Percentiles rank a stretch among this genome's conserved stretches.
phyloP scores from a whole-genome alignment of 257 asterid genomes.

The Hygrophila difformis region DNA sequence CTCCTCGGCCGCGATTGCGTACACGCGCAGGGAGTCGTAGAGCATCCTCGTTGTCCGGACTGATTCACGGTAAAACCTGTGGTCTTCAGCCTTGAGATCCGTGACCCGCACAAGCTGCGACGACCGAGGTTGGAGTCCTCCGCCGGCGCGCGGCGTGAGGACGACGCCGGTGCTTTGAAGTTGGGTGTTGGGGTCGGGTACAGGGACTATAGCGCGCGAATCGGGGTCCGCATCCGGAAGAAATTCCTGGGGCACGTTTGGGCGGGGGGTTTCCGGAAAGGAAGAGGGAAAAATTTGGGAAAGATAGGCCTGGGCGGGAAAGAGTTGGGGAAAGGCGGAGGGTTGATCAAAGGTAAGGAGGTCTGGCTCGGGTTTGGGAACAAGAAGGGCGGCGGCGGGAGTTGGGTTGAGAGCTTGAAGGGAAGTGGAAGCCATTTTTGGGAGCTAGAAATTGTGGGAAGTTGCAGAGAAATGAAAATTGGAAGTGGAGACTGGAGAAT shows the following conservation, averaged over 20 bases:
- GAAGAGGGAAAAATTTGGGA: constrained; percentile 4
- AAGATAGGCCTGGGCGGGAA: not conserved
- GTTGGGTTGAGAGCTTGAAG: not conserved
- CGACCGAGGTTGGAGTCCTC: constrained; percentile 42
- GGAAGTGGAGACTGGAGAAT: too few species aligned
- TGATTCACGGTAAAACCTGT: constrained; percentile 32
- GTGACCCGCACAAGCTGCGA: constrained; percentile 69
- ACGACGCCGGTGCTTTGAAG: constrained; percentile 20
- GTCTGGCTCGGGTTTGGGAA: not conserved
- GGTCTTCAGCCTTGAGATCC: constrained; percentile 56
- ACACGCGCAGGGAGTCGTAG: constrained; percentile 63
- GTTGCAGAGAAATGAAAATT: too few species aligned
- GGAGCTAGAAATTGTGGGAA: too few species aligned
- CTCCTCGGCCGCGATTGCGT: constrained; percentile 37
- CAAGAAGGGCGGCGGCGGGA: constrained; percentile 2
- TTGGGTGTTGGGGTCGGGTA: constrained; percentile 21
- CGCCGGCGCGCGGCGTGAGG: constrained; percentile 18
- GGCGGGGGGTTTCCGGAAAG: constrained; percentile 22
- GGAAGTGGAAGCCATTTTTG: too few species aligned
- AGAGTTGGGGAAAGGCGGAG: not conserved
- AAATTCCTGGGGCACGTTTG: too few species aligned
- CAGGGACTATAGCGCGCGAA: constrained; percentile 42
- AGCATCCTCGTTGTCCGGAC: constrained; percentile 58
- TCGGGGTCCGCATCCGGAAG: constrained; percentile 26
- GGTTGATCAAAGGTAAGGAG: not conserved